Percentiles rank a stretch among this genome's conserved stretches.
These are phyloP conservation scores for Naganishia onofrii DNA, from an alignment of 768 basidiomycete species.

Conservation along the genomic window DNA sequence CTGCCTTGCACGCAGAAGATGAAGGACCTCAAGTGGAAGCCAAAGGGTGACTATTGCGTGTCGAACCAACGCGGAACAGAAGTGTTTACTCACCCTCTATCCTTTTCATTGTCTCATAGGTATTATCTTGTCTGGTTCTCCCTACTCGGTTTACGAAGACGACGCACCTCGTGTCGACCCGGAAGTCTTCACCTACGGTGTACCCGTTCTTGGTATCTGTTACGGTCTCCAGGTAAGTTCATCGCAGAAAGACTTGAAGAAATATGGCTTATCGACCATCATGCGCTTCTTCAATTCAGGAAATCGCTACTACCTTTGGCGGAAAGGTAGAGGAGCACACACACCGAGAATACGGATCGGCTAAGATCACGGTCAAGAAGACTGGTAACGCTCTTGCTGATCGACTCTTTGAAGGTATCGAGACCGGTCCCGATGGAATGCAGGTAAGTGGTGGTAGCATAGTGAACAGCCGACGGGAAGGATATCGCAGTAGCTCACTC, in stretches of 20 bases:
- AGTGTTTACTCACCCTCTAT: no score
- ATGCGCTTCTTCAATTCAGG: conserved; percentile 57
- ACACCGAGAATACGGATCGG: conserved; percentile 93
- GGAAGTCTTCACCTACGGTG: conserved; percentile 72
- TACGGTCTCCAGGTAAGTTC: conserved; percentile 85
- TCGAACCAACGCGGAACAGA: not conserved
- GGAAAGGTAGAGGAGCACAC: conserved; percentile 81
- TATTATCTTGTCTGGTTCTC: conserved; percentile 94
- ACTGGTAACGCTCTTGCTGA: conserved; percentile 62
- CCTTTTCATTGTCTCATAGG: conserved; percentile 56
- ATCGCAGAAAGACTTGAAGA: not conserved
- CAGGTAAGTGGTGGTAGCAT: conserved; percentile 59
- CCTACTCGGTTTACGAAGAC: conserved; percentile 92
- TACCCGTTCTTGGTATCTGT: conserved; percentile 94
- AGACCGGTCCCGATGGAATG: conserved; percentile 62
- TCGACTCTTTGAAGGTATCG: conserved; percentile 77
- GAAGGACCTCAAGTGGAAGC: conserved; percentile 82
- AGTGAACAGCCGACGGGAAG: no score
- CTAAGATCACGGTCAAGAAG: conserved; percentile 70
- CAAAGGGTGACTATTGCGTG: conserved; percentile 68
- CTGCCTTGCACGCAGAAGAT: conserved; percentile 93
- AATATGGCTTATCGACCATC: not conserved
- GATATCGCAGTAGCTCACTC: not conserved
- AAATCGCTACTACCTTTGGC: conserved; percentile 83
- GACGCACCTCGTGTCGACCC: conserved; percentile 94